These are phyloP conservation scores for Penicillium sp. DNA, from an alignment of 2,329 filamentous ascomycete species.

Conservation along the genomic window DNA sequence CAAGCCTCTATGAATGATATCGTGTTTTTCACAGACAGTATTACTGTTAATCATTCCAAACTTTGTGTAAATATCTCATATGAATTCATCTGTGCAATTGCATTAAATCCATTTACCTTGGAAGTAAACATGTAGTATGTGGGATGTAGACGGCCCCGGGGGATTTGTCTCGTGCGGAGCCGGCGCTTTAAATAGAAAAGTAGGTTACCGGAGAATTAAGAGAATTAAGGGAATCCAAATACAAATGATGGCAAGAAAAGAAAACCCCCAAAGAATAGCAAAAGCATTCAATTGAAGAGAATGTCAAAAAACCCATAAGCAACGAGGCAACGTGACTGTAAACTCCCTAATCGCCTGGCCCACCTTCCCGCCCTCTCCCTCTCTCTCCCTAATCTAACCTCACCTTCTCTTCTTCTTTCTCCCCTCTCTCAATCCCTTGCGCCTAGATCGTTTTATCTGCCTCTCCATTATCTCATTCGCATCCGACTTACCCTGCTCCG, in stretches of 20 bases:
- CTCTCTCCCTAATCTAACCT: conserved; percentile 20
- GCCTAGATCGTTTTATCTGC: conserved; percentile 1
- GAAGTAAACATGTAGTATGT: no score
- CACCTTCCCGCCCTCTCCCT: conserved; percentile 24
- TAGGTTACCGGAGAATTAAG: background rate
- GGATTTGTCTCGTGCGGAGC: background rate
- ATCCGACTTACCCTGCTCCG: conserved; percentile 9
- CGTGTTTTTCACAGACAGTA: no score
- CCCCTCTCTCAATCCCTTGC: background rate
- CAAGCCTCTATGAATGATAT: background rate
- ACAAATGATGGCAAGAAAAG: background rate
- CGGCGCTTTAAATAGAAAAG: background rate
- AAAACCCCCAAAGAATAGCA: background rate
- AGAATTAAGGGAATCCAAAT: background rate
- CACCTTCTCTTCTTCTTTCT: conserved; percentile 4
- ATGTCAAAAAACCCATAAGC: background rate
- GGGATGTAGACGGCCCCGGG: no score
- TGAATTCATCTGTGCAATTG: no score
- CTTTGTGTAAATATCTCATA: background rate
- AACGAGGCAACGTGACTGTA: conserved; percentile 28
- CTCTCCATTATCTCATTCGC: background rate
- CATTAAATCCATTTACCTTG: no score
- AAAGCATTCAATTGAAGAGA: background rate
- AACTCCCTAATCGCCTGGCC: conserved; percentile 27
- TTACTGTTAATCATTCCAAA: background rate